Conservation (phyloP, 345 rosid genomes). For the Aurinia saxatilis region DNA sequence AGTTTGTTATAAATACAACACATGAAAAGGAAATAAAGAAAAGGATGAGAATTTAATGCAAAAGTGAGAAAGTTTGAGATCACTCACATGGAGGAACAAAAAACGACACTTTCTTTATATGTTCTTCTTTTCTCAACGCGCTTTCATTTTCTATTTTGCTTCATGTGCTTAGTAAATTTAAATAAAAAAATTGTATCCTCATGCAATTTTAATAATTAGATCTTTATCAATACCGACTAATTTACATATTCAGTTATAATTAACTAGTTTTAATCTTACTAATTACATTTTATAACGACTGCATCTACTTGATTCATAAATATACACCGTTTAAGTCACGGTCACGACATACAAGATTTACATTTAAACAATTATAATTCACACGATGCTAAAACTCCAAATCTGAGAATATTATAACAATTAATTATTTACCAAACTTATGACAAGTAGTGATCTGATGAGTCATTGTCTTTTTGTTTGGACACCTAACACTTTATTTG, state of each 20-base stretch:
- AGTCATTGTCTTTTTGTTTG: slow-evolving; percentile 7
- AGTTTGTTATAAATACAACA: background rate
- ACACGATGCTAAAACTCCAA: background rate
- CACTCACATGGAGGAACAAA: slow-evolving; percentile 34
- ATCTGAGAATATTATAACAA: background rate
- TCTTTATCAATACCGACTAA: background rate
- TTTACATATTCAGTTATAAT: background rate
- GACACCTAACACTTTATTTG: slow-evolving; percentile 2
- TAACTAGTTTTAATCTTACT: background rate
- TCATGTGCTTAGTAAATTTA: background rate
- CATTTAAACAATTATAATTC: background rate
- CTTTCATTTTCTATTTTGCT: background rate
- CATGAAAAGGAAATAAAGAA: slow-evolving; percentile 8
- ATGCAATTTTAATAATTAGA: background rate
- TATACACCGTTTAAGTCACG: background rate
- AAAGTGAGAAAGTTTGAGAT: slow-evolving; percentile 32
- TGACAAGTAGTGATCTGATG: background rate
- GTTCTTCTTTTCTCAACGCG: slow-evolving; percentile 22
- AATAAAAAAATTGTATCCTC: background rate
- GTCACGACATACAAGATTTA: background rate
- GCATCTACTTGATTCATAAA: too few species aligned
- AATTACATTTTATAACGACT: background rate
- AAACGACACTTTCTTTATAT: slow-evolving; percentile 1
- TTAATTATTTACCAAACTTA: background rate
- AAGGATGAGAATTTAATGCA: slow-evolving; percentile 30